Evolutionary conservation across 2,329 filamentous ascomycete genomes (phyloP).

Genomic region (Xylariaceae sp.): DNA sequence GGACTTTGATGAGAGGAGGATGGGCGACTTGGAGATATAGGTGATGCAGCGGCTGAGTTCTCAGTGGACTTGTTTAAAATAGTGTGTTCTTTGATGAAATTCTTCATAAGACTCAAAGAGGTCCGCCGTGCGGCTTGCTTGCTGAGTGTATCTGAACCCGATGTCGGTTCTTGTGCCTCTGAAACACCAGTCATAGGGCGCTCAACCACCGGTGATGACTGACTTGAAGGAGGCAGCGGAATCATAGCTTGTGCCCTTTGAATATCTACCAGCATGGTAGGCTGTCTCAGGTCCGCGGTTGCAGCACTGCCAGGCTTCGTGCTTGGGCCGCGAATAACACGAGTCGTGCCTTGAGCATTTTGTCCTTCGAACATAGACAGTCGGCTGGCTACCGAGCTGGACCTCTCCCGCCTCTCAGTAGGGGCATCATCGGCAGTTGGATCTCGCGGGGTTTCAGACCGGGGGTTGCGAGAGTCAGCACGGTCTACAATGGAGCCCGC

Average conservation of each 20-base stretch:
- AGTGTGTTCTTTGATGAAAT: slow-evolving; percentile 58
- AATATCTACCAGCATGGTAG: slow-evolving; percentile 56
- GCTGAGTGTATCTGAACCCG: slow-evolving; percentile 33
- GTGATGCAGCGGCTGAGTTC: slow-evolving; percentile 33
- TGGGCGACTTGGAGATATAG: slow-evolving; percentile 45
- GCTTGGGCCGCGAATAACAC: slow-evolving; percentile 66
- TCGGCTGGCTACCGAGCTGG: slow-evolving; percentile 52
- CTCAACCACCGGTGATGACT: slow-evolving; percentile 26
- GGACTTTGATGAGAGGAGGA: slow-evolving; percentile 44
- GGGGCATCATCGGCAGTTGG: slow-evolving; percentile 23
- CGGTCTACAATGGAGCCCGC: slow-evolving; percentile 37
- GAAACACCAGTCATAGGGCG: slow-evolving; percentile 44
- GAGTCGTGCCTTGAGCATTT: slow-evolving; percentile 76
- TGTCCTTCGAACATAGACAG: slow-evolving; percentile 52
- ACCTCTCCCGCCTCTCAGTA: slow-evolving; percentile 41
- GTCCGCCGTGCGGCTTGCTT: slow-evolving; percentile 47
- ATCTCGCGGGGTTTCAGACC: slow-evolving; percentile 29
- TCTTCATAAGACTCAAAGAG: slow-evolving; percentile 56
- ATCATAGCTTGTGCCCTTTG: slow-evolving; percentile 39
- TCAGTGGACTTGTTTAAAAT: slow-evolving; percentile 46
- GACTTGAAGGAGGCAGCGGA: slow-evolving; percentile 28
- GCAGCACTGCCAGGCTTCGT: slow-evolving; percentile 42
- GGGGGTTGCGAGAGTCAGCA: slow-evolving; percentile 33
- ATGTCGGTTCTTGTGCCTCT: slow-evolving; percentile 43
- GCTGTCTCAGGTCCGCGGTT: slow-evolving; percentile 53